Base-by-base conservation (phyloP, 2,329 filamentous ascomycete genomes). In the Plectosphaerella plurivora region DNA sequence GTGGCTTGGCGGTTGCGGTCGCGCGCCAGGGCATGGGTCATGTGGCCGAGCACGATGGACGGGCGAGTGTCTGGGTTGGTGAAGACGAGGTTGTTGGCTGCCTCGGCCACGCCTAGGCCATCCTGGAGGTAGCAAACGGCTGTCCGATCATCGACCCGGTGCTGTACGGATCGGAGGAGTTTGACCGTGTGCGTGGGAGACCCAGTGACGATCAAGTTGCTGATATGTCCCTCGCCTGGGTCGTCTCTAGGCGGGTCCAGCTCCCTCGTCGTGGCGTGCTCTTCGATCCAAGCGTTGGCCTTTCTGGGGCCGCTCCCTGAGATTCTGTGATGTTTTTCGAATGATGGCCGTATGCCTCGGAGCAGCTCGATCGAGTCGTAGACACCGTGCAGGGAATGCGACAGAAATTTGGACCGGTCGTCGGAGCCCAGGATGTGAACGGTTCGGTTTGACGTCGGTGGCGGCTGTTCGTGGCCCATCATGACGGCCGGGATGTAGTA, bases 101-200 rank as follows among this genome's bases (percentile, higher is more conserved):
- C 79, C 47, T 97, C 91, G n/a, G 91, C 76, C 2, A 91, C 74
- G 1, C 94, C 93, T 68, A 97, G 82, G 1, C 92, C 91, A 56
- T 93, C 89, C 52, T 91, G 87, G 52, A 95, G 68, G 51, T 96
- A 80, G 54, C 88, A 83, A 8, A 96, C 79, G 0, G 89, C 88
- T 1, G 87, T 90, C 25, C 83, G 73, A 3, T 79, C 73, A 44
- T 81, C 77, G n/a, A 95, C 71, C 10, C 89, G 81, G 61, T 89
- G 78, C 51, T 77, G 79, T 51, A 94, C 73, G 0, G 76, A 70
- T 4, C 73, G 63, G 22, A 95, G 64, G 2, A 85, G 83, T 36
- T 75, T 65, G 11, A 79, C 72, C 1, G 68, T 67, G 20, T 86
- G 78, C 63, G 86, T 85, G 0, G 66, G 69, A 5, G 60, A 59